Evolutionary conservation across 2,329 filamentous ascomycete species (phyloP).

Genomic region (Neonectria coccinea): DNA sequence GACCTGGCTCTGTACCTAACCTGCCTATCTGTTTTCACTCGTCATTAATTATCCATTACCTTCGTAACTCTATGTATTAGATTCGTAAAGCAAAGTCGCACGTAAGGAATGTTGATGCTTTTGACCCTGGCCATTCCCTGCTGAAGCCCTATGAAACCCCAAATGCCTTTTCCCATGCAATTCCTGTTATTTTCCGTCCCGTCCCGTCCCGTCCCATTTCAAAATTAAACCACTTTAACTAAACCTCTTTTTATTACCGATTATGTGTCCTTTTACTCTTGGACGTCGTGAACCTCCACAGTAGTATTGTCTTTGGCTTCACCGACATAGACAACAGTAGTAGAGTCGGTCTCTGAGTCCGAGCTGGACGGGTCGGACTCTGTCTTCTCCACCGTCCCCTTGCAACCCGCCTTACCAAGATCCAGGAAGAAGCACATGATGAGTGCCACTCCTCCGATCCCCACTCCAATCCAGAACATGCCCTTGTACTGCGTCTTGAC

Average conservation of each 20-base stretch:
- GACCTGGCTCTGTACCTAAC: background rate
- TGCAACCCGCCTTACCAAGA: constrained; percentile 41
- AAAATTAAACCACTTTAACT: background rate
- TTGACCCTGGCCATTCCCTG: background rate
- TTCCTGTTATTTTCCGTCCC: background rate
- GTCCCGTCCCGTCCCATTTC: background rate
- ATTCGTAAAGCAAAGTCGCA: background rate
- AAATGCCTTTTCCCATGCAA: background rate
- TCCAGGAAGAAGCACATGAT: constrained; percentile 50
- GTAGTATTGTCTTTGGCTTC: constrained; percentile 6
- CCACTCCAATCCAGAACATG: constrained; percentile 71
- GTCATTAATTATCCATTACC: background rate
- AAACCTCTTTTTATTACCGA: too few species aligned
- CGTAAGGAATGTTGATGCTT: constrained; percentile 3
- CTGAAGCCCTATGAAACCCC: background rate
- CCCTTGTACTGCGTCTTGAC: constrained; percentile 66
- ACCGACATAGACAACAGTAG: background rate
- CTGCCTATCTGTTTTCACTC: background rate
- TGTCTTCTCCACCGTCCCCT: constrained; percentile 34
- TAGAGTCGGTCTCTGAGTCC: constrained; percentile 12
- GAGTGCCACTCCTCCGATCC: constrained; percentile 60
- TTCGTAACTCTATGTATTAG: too few species aligned
- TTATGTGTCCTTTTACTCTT: background rate
- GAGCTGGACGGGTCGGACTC: constrained; percentile 19
- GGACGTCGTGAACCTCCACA: background rate